Conservation (phyloP, 257 asterid genomes). For the Solanum appendiculatum region DNA sequence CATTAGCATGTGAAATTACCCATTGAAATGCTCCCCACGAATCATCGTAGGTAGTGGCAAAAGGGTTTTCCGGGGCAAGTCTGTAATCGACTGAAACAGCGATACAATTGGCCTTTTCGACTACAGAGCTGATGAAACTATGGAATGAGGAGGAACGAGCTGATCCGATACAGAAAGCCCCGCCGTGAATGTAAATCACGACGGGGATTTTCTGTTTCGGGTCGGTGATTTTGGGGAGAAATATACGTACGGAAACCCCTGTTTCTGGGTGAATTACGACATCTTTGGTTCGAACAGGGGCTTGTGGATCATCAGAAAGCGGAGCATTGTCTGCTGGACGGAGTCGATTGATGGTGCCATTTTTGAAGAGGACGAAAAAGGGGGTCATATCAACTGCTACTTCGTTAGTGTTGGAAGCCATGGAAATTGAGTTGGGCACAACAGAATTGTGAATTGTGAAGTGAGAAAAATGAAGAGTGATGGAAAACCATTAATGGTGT, state of each 20-base stretch:
- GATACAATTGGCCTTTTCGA: constrained; percentile 19
- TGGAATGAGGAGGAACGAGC: constrained; percentile 19
- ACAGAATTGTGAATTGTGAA: not conserved
- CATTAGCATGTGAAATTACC: constrained; percentile 34
- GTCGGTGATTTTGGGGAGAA: constrained; percentile 23
- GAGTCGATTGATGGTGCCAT: constrained; percentile 25
- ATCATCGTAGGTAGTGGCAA: constrained; percentile 52
- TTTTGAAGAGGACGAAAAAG: constrained; percentile 25
- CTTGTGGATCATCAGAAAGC: constrained; percentile 27
- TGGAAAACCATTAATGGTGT: not conserved
- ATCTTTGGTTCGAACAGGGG: constrained; percentile 41
- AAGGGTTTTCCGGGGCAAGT: constrained; percentile 51
- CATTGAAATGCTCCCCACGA: constrained; percentile 65
- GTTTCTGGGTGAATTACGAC: constrained; percentile 27
- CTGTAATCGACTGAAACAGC: constrained; percentile 60
- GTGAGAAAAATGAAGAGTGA: not conserved
- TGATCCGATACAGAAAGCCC: constrained; percentile 51
- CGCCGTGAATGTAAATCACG: constrained; percentile 53
- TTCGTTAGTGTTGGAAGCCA: constrained; percentile 25
- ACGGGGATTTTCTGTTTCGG: constrained; percentile 32
- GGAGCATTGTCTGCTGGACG: constrained; percentile 1
- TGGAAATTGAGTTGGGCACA: not conserved
- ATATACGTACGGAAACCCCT: constrained; percentile 39
- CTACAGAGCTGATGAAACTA: constrained; percentile 19
- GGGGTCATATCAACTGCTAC: constrained; percentile 29